These are phyloP conservation scores for Globisporangium uncinulatum DNA, from an alignment of 352 stramenopile species.

Conservation along the genomic window DNA sequence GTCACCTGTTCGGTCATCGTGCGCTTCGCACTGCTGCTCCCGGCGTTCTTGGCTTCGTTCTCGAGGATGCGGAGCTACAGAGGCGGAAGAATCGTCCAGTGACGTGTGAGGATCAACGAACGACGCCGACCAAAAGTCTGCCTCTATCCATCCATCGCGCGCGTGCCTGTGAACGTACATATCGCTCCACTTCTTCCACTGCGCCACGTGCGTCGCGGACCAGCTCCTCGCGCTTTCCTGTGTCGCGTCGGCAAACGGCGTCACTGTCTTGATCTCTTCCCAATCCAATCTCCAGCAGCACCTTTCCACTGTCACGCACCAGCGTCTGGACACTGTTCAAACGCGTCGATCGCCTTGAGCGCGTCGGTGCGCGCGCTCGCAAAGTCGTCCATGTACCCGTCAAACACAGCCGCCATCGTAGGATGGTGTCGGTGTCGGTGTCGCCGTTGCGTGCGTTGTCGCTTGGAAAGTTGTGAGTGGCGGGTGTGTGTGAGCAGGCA, in stretches of 20 bases:
- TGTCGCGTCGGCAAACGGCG: not conserved
- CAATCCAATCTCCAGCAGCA: no score
- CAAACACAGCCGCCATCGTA: constrained; percentile 25
- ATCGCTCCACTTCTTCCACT: constrained; percentile 73
- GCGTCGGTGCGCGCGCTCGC: constrained; percentile 38
- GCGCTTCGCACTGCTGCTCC: constrained; percentile 24
- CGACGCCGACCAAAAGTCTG: not conserved
- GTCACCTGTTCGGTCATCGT: constrained; percentile 38
- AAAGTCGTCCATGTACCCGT: constrained; percentile 54
- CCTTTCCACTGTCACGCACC: constrained; percentile 20
- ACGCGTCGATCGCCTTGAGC: constrained; percentile 42
- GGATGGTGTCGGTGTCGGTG: no score
- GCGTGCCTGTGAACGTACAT: constrained; percentile 22
- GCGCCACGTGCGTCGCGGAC: constrained; percentile 35
- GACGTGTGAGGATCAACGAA: not conserved
- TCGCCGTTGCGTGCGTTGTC: not conserved
- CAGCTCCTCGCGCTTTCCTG: constrained; percentile 41
- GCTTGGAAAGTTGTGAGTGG: not conserved
- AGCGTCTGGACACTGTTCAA: constrained; percentile 19
- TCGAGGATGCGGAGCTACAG: constrained; percentile 55
- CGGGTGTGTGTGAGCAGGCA: not conserved
- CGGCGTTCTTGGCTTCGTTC: constrained; percentile 40
- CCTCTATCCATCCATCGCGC: not conserved
- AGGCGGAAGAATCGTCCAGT: not conserved
- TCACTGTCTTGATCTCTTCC: not conserved